These are phyloP conservation scores for Dimocarpus longan DNA, from an alignment of 345 rosid species.

Conservation along the genomic window DNA sequence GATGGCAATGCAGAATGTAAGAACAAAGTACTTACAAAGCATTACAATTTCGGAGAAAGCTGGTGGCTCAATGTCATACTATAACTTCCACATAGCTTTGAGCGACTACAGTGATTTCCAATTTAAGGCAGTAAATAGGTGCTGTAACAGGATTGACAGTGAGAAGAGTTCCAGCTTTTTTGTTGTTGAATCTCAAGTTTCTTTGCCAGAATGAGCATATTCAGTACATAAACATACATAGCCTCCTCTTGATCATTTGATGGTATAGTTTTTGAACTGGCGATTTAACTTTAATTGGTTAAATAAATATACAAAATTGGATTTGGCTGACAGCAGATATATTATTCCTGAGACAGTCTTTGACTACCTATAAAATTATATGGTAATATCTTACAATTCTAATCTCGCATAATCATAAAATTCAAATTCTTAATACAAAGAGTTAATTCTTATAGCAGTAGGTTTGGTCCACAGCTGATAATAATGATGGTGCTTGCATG, in stretches of 20 bases:
- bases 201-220: background rate
- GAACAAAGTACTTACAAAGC: background rate
- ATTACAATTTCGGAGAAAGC: background rate
- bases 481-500: too few species aligned
- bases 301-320: too few species aligned
- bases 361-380: too few species aligned
- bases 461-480: background rate
- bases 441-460: too few species aligned
- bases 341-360: too few species aligned
- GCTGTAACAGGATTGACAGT: background rate
- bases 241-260: background rate
- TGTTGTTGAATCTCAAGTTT: background rate
- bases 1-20: background rate
- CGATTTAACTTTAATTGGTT: too few species aligned
- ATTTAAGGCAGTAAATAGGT: constrained; percentile 1
- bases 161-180: background rate
- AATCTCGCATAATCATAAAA: too few species aligned
- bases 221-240: background rate
- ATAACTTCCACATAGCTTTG: background rate
- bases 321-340: too few species aligned
- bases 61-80: background rate
- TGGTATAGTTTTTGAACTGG: background rate
- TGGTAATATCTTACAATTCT: too few species aligned
- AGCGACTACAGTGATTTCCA: background rate
- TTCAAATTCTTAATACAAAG: too few species aligned